A percentile compares a stretch with the other conserved stretches of the same genome.
Evolutionary conservation across 495 filamentous ascomycete species (phyloP).

Genomic region (Penicillium dipodomyicola): DNA sequence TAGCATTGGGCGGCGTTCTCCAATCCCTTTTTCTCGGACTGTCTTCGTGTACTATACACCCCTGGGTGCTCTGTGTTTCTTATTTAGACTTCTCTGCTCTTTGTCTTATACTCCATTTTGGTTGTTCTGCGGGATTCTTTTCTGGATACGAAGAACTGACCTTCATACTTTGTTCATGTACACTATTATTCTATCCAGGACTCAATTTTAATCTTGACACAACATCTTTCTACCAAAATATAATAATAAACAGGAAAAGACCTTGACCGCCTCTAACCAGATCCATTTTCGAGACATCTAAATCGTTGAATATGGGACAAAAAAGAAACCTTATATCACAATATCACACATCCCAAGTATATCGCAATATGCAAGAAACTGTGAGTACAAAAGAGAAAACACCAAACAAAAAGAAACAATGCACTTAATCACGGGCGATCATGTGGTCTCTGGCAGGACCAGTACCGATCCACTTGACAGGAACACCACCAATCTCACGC

Average conservation of each 20-base stretch:
- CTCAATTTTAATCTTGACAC: not conserved
- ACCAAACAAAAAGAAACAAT: conserved; percentile 6
- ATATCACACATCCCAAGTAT: conserved; percentile 10
- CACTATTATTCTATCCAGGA: conserved; percentile 8
- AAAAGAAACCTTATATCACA: conserved; percentile 8
- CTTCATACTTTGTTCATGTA: conserved; percentile 8
- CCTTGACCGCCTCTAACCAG: conserved; percentile 3
- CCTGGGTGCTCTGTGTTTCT: conserved; percentile 14
- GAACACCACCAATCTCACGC: conserved; percentile 63
- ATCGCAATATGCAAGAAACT: conserved; percentile 12
- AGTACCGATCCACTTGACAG: conserved; percentile 74
- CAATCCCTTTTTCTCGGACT: conserved; percentile 18
- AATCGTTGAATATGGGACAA: conserved; percentile 10
- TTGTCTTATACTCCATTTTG: conserved; percentile 18
- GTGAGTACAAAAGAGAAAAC: conserved; percentile 6
- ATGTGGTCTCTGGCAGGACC: conserved; percentile 71
- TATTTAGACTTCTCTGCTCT: conserved; percentile 28
- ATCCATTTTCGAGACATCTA: conserved; percentile 13
- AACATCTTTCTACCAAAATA: not conserved
- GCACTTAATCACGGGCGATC: conserved; percentile 50
- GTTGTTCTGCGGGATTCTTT: conserved; percentile 9
- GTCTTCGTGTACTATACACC: conserved; percentile 18
- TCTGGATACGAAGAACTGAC: conserved; percentile 9
- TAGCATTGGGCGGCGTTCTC: conserved; percentile 33
- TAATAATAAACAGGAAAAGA: not conserved